A percentile compares a stretch with the other conserved stretches of the same genome.
Evolutionary conservation across 768 basidiomycete species (phyloP).

Genomic region (Tephrocybe sp.): DNA sequence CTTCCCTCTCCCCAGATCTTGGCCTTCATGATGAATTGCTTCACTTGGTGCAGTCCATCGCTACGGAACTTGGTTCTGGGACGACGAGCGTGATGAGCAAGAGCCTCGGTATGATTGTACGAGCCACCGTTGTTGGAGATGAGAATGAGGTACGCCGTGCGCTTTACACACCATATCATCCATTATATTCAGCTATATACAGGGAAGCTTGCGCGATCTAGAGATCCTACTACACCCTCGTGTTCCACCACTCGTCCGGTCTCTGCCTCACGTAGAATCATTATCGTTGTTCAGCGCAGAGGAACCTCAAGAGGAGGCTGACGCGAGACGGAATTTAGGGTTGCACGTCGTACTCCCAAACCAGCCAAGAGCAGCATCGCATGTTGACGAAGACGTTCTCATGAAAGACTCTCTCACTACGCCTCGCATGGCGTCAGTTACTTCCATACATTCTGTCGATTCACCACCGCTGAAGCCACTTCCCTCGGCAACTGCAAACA

Average conservation of each 20-base stretch:
- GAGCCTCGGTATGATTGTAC: slow-evolving; percentile 53
- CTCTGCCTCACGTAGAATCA: slow-evolving; percentile 60
- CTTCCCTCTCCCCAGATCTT: slow-evolving; percentile 50
- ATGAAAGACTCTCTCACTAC: slow-evolving; percentile 21
- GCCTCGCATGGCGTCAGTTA: background rate
- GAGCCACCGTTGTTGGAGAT: slow-evolving; percentile 9
- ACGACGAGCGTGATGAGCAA: slow-evolving; percentile 59
- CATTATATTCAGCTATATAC: background rate
- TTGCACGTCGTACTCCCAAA: slow-evolving; percentile 23
- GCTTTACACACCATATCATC: background rate
- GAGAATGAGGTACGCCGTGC: slow-evolving; percentile 12
- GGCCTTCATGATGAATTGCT: slow-evolving; percentile 44
- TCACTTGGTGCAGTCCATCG: slow-evolving; percentile 43
- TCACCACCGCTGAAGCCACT: background rate
- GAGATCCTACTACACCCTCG: slow-evolving; percentile 78
- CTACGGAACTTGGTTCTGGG: slow-evolving; percentile 49
- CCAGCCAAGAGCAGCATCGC: slow-evolving; percentile 1
- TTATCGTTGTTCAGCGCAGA: slow-evolving; percentile 61
- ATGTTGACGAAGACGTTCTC: slow-evolving; percentile 23
- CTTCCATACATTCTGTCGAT: background rate
- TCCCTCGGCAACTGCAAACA: background rate
- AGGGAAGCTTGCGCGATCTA: slow-evolving; percentile 33
- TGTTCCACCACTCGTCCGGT: slow-evolving; percentile 69
- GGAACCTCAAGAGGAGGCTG: slow-evolving; percentile 61
- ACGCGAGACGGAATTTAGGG: slow-evolving; percentile 38